phyloP scores from a whole-genome alignment of 1,284 basidiomycete genomes.

The Cerrena zonata region DNA sequence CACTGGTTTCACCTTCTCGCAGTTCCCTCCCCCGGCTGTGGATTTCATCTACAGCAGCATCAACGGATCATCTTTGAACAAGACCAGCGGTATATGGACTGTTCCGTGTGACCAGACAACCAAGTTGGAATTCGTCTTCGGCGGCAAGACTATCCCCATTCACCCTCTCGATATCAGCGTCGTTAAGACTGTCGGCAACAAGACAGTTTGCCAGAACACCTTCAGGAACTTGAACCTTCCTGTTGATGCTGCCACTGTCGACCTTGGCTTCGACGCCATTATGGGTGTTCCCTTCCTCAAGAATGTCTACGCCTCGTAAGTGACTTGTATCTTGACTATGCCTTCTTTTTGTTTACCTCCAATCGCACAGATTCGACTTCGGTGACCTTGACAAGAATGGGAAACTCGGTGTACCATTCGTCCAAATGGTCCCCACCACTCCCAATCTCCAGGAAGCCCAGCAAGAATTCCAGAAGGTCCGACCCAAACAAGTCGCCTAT shows the following conservation, averaged over 20 bases:
- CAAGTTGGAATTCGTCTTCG: slow-evolving; percentile 23
- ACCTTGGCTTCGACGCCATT: slow-evolving; percentile 27
- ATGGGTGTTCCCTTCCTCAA: slow-evolving; percentile 37
- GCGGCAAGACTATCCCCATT: slow-evolving; percentile 19
- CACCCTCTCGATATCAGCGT: slow-evolving; percentile 26
- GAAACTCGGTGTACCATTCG: slow-evolving; percentile 25
- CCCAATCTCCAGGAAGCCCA: slow-evolving; percentile 12
- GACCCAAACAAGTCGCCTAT: slow-evolving; percentile 14
- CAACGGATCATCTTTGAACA: slow-evolving; percentile 19
- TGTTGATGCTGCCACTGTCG: slow-evolving; percentile 6
- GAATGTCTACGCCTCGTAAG: slow-evolving; percentile 37
- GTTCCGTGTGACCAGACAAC: slow-evolving; percentile 23
- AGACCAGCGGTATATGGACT: slow-evolving; percentile 16
- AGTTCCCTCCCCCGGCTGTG: slow-evolving; percentile 22
- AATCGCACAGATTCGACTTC: slow-evolving; percentile 33
- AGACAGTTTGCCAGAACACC: slow-evolving; percentile 20
- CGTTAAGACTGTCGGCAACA: slow-evolving; percentile 12
- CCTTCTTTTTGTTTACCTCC: background rate
- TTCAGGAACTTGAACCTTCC: slow-evolving; percentile 17
- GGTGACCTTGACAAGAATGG: slow-evolving; percentile 28
- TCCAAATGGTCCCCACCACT: slow-evolving; percentile 27
- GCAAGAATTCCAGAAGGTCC: slow-evolving; percentile 19
- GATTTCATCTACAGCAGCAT: slow-evolving; percentile 28
- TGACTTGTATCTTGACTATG: background rate
- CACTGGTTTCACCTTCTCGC: slow-evolving; percentile 27